Conservation (phyloP, 2,329 filamentous ascomycete genomes). For the Monilinia laxa region DNA sequence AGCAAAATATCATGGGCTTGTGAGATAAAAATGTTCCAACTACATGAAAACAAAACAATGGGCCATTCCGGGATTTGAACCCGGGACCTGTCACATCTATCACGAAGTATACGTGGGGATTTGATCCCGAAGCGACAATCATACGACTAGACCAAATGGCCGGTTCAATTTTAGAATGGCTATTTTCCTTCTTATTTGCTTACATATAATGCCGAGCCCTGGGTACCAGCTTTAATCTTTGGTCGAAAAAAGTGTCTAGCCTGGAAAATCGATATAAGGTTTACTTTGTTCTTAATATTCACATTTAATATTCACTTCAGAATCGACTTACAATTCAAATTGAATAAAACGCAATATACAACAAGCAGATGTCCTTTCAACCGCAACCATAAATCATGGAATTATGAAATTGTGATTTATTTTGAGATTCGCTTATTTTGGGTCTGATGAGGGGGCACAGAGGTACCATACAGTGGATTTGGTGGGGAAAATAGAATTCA, state of each 20-base stretch:
- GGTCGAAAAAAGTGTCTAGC: too few species aligned
- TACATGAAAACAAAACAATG: background rate
- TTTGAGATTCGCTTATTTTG: slow-evolving; percentile 7
- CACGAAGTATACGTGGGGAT: slow-evolving; percentile 15
- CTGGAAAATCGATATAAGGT: too few species aligned
- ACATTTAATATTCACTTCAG: background rate
- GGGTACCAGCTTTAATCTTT: background rate
- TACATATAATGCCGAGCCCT: background rate
- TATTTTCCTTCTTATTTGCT: accelerated
- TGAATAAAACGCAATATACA: background rate
- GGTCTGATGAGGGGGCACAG: background rate
- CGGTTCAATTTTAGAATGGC: accelerated
- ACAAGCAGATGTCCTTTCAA: background rate
- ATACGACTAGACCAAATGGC: slow-evolving; percentile 6
- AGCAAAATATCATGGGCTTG: too few species aligned
- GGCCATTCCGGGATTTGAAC: slow-evolving; percentile 13
- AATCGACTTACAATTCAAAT: background rate
- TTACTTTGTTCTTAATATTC: background rate
- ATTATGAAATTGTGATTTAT: background rate
- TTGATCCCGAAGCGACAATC: slow-evolving; percentile 6
- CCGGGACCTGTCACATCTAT: slow-evolving; percentile 13
- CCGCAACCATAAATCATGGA: background rate
- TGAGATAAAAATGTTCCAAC: too few species aligned
- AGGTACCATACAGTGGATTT: background rate
- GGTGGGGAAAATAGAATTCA: background rate